phyloP scores from a whole-genome alignment of 345 rosid genomes.

The Excoecaria cochinchinensis region DNA sequence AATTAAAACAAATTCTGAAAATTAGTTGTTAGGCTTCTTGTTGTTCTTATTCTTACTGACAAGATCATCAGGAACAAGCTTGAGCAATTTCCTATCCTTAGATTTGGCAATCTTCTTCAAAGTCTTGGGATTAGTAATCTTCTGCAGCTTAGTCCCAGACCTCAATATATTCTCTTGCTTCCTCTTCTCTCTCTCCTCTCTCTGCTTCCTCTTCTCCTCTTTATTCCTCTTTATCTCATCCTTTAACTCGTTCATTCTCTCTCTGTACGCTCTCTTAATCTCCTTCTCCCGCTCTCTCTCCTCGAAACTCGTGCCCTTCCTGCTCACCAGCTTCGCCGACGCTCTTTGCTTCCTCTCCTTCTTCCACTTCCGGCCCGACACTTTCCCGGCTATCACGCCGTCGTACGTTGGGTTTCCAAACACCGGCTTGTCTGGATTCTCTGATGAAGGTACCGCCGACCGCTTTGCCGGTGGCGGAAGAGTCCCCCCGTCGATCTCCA shows the following conservation, averaged over 20 bases:
- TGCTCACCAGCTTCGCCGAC: constrained; percentile 65
- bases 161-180: constrained; percentile 77
- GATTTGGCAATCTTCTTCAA: constrained; percentile 75
- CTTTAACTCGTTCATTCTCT: constrained; percentile 71
- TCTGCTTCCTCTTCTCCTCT: constrained; percentile 77
- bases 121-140: constrained; percentile 75
- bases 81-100: constrained; percentile 76
- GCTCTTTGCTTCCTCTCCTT: constrained; percentile 61
- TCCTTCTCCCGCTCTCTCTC: constrained; percentile 67
- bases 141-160: constrained; percentile 81
- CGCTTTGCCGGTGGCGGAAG: constrained; percentile 65
- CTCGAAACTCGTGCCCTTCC: constrained; percentile 50
- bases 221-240: constrained; percentile 79
- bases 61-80: constrained; percentile 65
- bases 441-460: constrained; percentile 63
- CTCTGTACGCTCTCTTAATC: constrained; percentile 75
- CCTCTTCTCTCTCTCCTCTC: constrained; percentile 86
- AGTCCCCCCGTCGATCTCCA: constrained; percentile 56
- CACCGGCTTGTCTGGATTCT: constrained; percentile 65
- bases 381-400: constrained; percentile 93
- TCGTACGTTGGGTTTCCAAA: constrained; percentile 71
- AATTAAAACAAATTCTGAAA: not conserved
- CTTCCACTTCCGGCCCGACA: constrained; percentile 86
- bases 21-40: constrained; percentile 6
- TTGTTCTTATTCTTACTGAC: constrained; percentile 23